phyloP scores from a whole-genome alignment of 2,329 filamentous ascomycete genomes.

The Endoconidiophora laricicola region DNA sequence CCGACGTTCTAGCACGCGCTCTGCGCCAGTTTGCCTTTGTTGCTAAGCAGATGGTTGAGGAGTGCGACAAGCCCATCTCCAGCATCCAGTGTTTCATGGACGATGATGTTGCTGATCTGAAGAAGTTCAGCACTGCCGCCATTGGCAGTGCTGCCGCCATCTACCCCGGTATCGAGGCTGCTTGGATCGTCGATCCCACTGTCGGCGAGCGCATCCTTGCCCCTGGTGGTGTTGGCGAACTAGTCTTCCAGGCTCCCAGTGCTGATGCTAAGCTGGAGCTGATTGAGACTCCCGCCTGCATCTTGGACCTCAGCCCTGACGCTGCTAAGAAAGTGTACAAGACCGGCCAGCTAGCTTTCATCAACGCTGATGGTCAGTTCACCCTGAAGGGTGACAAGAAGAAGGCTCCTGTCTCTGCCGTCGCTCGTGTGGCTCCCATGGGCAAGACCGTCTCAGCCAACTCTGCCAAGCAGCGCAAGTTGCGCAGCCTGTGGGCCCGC shows the following conservation, averaged over 20 bases:
- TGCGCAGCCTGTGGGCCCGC: constrained; percentile 32
- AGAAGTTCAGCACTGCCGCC: constrained; percentile 17
- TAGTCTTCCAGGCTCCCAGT: constrained; percentile 23
- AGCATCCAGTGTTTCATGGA: constrained; percentile 22
- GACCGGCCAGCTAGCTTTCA: constrained; percentile 26
- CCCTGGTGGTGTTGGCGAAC: constrained; percentile 27
- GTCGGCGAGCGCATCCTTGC: constrained; percentile 23
- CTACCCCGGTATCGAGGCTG: constrained; percentile 18
- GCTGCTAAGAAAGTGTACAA: constrained; percentile 20
- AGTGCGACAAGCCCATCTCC: constrained; percentile 19
- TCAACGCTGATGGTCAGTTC: constrained; percentile 20
- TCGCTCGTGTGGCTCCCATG: constrained; percentile 3
- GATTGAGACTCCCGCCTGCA: constrained; percentile 19
- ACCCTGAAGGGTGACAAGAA: constrained; percentile 16
- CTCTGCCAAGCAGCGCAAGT: constrained; percentile 26
- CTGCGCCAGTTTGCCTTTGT: constrained; percentile 35
- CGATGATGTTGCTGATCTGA: constrained; percentile 21
- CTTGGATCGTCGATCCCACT: constrained; percentile 26
- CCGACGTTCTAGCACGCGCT: constrained; percentile 34
- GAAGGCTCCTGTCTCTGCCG: constrained; percentile 10
- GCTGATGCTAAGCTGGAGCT: constrained; percentile 16
- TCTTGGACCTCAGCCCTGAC: constrained; percentile 13
- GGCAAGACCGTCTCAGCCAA: constrained; percentile 23
- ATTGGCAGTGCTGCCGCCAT: constrained; percentile 15
- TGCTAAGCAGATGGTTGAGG: constrained; percentile 31